Conservation (phyloP, 192 early-diverging fungal species). For the Backusella westeae region DNA sequence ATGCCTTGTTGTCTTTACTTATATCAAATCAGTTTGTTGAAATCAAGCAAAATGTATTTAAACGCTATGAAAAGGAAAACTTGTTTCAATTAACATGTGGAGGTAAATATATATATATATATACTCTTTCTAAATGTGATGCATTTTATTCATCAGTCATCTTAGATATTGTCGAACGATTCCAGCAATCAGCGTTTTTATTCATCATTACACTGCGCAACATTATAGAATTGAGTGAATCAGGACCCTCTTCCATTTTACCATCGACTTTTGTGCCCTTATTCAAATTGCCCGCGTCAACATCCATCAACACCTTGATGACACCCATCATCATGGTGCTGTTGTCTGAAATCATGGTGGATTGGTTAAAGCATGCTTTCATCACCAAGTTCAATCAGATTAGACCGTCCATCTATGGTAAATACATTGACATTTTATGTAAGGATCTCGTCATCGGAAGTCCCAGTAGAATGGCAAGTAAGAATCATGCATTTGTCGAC, state of each 20-base stretch:
- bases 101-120: conserved; percentile 44
- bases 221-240: conserved; percentile 79
- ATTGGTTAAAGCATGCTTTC: conserved; percentile 99
- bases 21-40: conserved; percentile 98
- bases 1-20: conserved; percentile 89
- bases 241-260: conserved; percentile 59
- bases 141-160: neutral
- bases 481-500: conserved; percentile 57
- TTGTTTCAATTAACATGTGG: conserved; percentile 93
- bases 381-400: conserved; percentile 98
- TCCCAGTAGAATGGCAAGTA: conserved; percentile 40
- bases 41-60: conserved; percentile 97
- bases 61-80: conserved; percentile 95
- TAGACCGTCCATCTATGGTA: conserved; percentile 80
- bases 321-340: conserved; percentile 86
- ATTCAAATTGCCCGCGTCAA: conserved; percentile 53
- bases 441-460: conserved; percentile 74
- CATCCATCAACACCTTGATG: conserved; percentile 65
- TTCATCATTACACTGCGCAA: conserved; percentile 90
- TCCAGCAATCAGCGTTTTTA: conserved; percentile 87
- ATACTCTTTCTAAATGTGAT: neutral
- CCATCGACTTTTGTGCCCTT: conserved; percentile 62
- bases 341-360: conserved; percentile 87
- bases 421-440: conserved; percentile 86
- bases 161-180: conserved; percentile 92